These are phyloP conservation scores for Saururus chinensis DNA, from an alignment of 164 flowering plant genomes.

Conservation along the genomic window DNA sequence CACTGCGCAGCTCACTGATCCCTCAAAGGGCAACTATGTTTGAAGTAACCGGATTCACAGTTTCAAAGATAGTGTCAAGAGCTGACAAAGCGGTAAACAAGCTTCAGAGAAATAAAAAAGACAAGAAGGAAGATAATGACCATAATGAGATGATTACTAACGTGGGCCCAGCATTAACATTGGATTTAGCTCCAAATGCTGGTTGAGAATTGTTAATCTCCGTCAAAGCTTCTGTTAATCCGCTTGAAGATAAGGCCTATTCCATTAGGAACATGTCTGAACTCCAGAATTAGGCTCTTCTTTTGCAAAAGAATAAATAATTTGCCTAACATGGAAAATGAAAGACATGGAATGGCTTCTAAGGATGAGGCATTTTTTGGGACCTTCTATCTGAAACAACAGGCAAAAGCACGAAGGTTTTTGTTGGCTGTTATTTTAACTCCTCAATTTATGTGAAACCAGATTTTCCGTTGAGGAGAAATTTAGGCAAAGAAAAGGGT, in stretches of 20 bases:
- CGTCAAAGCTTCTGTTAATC: too few relatives aligned
- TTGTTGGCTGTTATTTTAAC: too few relatives aligned
- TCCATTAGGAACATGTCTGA: not conserved
- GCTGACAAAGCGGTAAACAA: slow-evolving; percentile 63
- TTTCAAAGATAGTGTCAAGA: slow-evolving; percentile 69
- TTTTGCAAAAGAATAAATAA: not conserved
- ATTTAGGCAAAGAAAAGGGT: too few relatives aligned
- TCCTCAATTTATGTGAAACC: too few relatives aligned
- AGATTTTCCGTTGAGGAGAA: too few relatives aligned
- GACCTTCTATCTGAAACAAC: too few relatives aligned
- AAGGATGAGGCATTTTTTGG: too few relatives aligned
- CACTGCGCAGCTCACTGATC: slow-evolving; percentile 54
- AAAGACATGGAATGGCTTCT: too few relatives aligned
- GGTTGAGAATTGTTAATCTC: not conserved
- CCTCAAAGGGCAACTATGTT: slow-evolving; percentile 49
- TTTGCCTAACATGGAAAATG: not conserved
- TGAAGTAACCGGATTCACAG: slow-evolving; percentile 76
- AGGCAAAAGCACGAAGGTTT: too few relatives aligned
- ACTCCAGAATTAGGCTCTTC: not conserved
- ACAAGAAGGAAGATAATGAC: slow-evolving; percentile 24
- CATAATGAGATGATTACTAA: slow-evolving; percentile 6
- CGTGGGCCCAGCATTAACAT: not conserved
- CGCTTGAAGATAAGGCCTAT: not conserved
- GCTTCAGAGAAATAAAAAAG: slow-evolving; percentile 22
- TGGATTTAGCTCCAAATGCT: not conserved